Base-by-base conservation (phyloP, 192 early-diverging fungal species). In the Ambispora gerdemannii region DNA sequence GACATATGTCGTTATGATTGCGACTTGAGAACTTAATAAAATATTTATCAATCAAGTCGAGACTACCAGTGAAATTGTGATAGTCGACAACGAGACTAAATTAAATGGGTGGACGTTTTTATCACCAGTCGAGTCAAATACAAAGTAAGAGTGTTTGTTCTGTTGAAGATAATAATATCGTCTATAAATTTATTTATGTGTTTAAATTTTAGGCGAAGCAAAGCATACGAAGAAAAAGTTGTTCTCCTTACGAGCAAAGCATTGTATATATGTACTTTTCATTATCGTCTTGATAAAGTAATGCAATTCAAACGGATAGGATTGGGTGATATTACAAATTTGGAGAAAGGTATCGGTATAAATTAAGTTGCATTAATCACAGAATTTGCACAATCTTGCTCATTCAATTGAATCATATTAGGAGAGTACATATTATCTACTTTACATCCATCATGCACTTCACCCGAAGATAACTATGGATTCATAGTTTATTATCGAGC, bases 281-380 rank as follows among this genome's bases (percentile, higher is more conserved):
- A 89, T 73, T 86, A 89, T 55, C 82, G 83, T 65, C 72, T 87
- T 70, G 87, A 89, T 62, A 89, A 90, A 70, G 85, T 89, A 0
- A 74, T 87, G 0, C 82, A 88, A 75, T 88, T 88, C 56, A 76
- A 82, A 62, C 72, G 87, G 35, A 73, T 91, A 30, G 85, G 78
- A 28, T 74, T 91, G 6, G 75, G 80, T 20, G 80, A 79, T 32
- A 80, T 91, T 35, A 68, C 71, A 3, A 72, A 74, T 2, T 78
- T 91, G 32, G 85, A 85, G 50, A 79, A 87, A 67, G 90, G 87
- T 28, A 50, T 67, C 20, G 74, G 66, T 58, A 2, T 60, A 25
- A 20, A 20, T 56, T 50, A 58, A 24, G 20, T 13, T 6, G 4
- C 27, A 56, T 13, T 56, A 24, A 24, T 20, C 24, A 10, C 15